These are phyloP conservation scores for Pleurotus platypus DNA, from an alignment of 768 basidiomycete species.

Conservation along the genomic window DNA sequence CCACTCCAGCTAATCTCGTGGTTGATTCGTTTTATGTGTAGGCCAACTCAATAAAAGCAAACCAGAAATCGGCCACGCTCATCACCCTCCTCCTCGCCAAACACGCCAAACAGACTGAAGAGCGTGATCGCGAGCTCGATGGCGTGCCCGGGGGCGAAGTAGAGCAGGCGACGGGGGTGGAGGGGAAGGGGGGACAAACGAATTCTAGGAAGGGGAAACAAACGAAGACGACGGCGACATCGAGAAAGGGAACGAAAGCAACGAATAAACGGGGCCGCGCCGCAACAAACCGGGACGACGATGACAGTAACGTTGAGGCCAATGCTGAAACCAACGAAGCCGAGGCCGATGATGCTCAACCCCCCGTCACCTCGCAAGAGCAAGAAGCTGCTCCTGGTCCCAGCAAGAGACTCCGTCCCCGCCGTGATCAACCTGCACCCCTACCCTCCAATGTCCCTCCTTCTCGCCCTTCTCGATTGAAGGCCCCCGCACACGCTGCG, in stretches of 20 bases:
- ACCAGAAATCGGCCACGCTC: slow-evolving; percentile 3
- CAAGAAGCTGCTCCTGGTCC: too few relatives aligned
- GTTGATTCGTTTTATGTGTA: background rate
- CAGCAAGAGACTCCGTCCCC: too few relatives aligned
- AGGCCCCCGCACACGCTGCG: too few relatives aligned
- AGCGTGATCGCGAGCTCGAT: too few relatives aligned
- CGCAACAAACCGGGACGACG: background rate
- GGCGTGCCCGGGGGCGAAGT: background rate
- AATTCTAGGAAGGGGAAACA: background rate
- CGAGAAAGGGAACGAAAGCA: background rate
- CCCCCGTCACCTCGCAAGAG: too few relatives aligned
- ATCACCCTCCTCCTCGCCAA: background rate
- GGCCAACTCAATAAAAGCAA: slow-evolving; percentile 2
- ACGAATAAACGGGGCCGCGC: background rate
- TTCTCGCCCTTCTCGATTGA: too few relatives aligned
- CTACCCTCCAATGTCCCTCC: too few relatives aligned
- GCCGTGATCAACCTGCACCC: too few relatives aligned
- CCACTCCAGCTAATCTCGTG: too few relatives aligned
- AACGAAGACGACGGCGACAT: too few relatives aligned
- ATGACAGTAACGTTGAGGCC: background rate
- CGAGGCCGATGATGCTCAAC: too few relatives aligned
- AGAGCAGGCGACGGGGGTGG: background rate
- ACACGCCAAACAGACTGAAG: background rate
- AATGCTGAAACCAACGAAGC: background rate
- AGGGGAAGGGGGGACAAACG: background rate